A percentile compares a stretch with the other conserved stretches of the same genome.
These are phyloP conservation scores for Arabidopsis hybrid DNA, from an alignment of 441 rosid species.

Conservation along the genomic window DNA sequence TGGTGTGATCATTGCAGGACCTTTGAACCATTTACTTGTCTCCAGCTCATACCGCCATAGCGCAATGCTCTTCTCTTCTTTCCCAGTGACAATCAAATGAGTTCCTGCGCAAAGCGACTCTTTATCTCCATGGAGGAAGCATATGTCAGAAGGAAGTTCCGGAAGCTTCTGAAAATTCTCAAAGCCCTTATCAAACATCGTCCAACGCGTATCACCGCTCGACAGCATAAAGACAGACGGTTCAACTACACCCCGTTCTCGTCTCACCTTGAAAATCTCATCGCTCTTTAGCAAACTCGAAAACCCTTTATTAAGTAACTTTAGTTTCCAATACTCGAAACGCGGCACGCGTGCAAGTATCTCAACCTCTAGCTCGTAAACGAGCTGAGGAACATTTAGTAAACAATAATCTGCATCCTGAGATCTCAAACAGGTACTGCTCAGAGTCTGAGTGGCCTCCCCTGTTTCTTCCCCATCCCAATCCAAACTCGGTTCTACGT, in stretches of 20 bases:
- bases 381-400: constrained; percentile 63
- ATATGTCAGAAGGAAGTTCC: constrained; percentile 68
- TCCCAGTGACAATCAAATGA: constrained; percentile 81
- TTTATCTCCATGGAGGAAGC: constrained; percentile 69
- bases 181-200: constrained; percentile 68
- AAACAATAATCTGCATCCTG: constrained; percentile 93
- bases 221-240: constrained; percentile 81
- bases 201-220: constrained; percentile 76
- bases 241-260: constrained; percentile 63
- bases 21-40: constrained; percentile 74
- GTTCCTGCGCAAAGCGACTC: constrained; percentile 87
- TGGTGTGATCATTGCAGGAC: constrained; percentile 72
- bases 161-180: constrained; percentile 62
- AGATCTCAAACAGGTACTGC: constrained; percentile 45
- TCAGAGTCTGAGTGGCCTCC: not conserved
- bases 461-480: constrained; percentile 50
- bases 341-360: constrained; percentile 78
- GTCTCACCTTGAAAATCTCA: constrained; percentile 72
- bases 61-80: constrained; percentile 62
- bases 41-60: constrained; percentile 82
- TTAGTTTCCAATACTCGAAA: constrained; percentile 77
- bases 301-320: constrained; percentile 59
- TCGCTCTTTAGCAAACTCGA: constrained; percentile 63
- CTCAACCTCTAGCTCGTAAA: constrained; percentile 72
- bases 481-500: constrained; percentile 38